Evolutionary conservation across 1,139 yeast genomes (phyloP).

Genomic region (Meyerozyma sp.): DNA sequence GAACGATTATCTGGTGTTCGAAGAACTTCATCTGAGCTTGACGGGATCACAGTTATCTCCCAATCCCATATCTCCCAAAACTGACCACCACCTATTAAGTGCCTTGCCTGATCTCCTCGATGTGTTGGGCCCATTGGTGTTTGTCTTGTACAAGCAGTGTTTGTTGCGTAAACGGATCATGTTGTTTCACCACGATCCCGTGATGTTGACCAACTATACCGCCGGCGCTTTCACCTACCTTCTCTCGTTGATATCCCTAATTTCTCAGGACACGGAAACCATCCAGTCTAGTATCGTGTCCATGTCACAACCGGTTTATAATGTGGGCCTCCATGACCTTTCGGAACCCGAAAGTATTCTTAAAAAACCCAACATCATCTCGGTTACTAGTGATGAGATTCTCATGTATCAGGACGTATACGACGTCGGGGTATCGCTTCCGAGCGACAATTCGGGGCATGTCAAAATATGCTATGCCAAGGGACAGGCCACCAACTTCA

Average conservation of each 20-base stretch:
- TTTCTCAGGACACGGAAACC: slow-evolving; percentile 27
- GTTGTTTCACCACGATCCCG: slow-evolving; percentile 34
- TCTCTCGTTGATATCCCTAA: slow-evolving; percentile 30
- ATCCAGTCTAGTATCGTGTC: slow-evolving; percentile 9
- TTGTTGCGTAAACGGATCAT: slow-evolving; percentile 58
- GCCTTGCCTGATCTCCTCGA: slow-evolving; percentile 44
- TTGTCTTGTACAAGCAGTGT: slow-evolving; percentile 65
- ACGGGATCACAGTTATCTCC: slow-evolving; percentile 4
- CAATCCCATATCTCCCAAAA: slow-evolving; percentile 8
- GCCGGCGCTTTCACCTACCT: slow-evolving; percentile 31
- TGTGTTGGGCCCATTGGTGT: slow-evolving; percentile 66
- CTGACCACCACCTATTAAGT: slow-evolving; percentile 46
- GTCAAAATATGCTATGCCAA: slow-evolving; percentile 6
- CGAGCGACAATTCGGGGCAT: slow-evolving; percentile 20
- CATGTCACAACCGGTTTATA: slow-evolving; percentile 49
- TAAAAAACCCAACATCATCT: slow-evolving; percentile 41
- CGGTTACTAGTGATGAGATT: slow-evolving; percentile 70
- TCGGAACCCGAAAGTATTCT: slow-evolving; percentile 10
- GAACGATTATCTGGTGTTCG: slow-evolving; percentile 17
- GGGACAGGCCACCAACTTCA: slow-evolving; percentile 6
- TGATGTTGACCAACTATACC: slow-evolving; percentile 20
- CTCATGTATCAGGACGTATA: slow-evolving; percentile 54
- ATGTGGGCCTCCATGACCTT: slow-evolving; percentile 60
- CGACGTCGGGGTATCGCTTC: slow-evolving; percentile 39
- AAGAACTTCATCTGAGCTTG: slow-evolving; percentile 13